Base-by-base conservation (phyloP, 257 asterid genomes). In the Solanum sejunctum region DNA sequence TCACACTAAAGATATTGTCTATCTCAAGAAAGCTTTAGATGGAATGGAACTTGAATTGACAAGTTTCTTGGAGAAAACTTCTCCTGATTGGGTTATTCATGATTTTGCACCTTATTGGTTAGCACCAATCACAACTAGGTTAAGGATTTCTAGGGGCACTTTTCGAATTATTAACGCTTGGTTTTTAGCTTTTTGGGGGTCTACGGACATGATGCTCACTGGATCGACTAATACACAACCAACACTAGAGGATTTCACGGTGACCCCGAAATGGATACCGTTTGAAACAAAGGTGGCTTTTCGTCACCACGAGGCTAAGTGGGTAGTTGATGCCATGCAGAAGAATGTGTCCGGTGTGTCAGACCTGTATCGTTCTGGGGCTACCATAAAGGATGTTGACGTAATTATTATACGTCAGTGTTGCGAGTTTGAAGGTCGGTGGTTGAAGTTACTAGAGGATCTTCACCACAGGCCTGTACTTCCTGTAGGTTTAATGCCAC, bases 61-160 rank as follows among this genome's bases (percentile, higher is more conserved):
- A 21, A 32, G 21, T 26, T 88, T 88, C 41, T 85, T 89, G 13
- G 71, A 84, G n/a, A 75, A 70, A 7, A 58, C 85, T 28, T 52
- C 72, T 47, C 90, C 91, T 1, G 91, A 90, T 78, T 90, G 91
- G 88, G 16, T 90, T 3, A 15, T 90, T 5, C 85, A 56, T 77
- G 91, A 90, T 84, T 88, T 90, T 60, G 84, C 75, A 12, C 18
- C 85, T 0, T 81, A 90, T 36, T 85, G 91, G 92, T 3, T 90
- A 5, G 88, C 88, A 6, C 78, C 87, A 1, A 17, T 81, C 8
- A 90, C 91, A 8, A 43, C 84, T 7, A 77, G 84, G 83, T 85
- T 87, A 56, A 56, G 83, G 13, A 52, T 90, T 47, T 56, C 70
- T 11, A 60, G 77, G 8, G 85, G 73, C 0, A 82, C 16, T 20